Conservation (phyloP, 73 alveolate species). For the Paramecium primaurelia region DNA sequence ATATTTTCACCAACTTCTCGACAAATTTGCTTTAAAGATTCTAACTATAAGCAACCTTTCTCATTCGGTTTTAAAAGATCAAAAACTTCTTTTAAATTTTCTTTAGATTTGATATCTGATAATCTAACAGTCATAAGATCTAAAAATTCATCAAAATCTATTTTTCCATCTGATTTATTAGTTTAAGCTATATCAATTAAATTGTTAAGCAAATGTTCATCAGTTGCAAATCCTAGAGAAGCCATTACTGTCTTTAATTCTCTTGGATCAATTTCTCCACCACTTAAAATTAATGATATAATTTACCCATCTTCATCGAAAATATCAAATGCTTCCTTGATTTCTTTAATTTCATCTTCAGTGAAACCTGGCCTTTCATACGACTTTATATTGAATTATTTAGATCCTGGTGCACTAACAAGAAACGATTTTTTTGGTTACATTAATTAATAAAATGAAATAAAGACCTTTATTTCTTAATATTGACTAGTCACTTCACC, state of each 20-base stretch:
- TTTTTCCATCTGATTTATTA: constrained; percentile 46
- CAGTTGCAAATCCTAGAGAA: constrained; percentile 54
- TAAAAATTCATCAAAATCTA: constrained; percentile 72
- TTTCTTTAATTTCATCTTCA: constrained; percentile 72
- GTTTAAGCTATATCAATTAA: constrained; percentile 58
- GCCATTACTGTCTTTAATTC: constrained; percentile 25
- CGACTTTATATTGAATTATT: constrained; percentile 57
- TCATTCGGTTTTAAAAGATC: constrained; percentile 64
- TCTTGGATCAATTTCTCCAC: constrained; percentile 31
- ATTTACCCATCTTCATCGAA: constrained; percentile 45
- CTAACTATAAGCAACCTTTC: constrained; percentile 57
- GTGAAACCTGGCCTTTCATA: constrained; percentile 70
- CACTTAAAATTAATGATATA: neutral
- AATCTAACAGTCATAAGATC: constrained; percentile 55
- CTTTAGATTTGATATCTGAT: constrained; percentile 64
- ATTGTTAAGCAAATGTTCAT: constrained; percentile 49
- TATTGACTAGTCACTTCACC: neutral
- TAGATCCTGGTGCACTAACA: neutral
- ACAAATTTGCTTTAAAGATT: constrained; percentile 51
- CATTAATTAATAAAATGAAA: neutral
- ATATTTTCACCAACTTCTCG: constrained; percentile 65
- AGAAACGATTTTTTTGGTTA: neutral
- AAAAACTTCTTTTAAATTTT: constrained; percentile 66
- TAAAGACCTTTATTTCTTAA: constrained; percentile 1
- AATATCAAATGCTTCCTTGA: constrained; percentile 59